Evolutionary conservation across 805 yeast species (phyloP).

Genomic region (Maudiozyma barnettii): DNA sequence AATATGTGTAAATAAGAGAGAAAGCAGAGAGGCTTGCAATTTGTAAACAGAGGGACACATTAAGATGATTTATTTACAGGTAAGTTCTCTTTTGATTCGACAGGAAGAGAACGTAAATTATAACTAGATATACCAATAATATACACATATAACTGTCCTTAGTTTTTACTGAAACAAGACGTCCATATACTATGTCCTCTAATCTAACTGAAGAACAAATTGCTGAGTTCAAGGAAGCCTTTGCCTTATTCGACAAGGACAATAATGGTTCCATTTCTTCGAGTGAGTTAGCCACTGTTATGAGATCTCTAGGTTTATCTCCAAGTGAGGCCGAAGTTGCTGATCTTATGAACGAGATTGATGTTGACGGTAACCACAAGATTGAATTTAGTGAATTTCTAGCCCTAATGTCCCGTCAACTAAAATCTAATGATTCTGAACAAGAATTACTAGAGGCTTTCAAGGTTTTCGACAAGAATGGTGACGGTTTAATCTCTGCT

Average conservation of each 20-base stretch:
- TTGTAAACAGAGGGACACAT: background rate
- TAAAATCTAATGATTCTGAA: conserved; percentile 94
- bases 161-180: too few species aligned
- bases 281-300: conserved; percentile 91
- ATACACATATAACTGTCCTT: too few species aligned
- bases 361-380: conserved; percentile 86
- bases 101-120: too few species aligned
- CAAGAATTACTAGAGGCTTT: conserved; percentile 96
- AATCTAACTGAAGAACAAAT: conserved; percentile 93
- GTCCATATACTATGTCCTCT: conserved; percentile 17
- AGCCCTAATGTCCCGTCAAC: conserved; percentile 83
- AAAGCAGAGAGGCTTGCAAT: background rate
- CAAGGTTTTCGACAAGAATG: conserved; percentile 93
- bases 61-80: background rate
- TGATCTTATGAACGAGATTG: conserved; percentile 96
- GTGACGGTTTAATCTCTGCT: conserved; percentile 93
- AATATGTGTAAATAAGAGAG: too few species aligned
- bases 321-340: conserved; percentile 94
- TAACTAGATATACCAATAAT: too few species aligned
- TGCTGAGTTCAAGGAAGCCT: conserved; percentile 95
- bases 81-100: too few species aligned
- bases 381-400: conserved; percentile 76
- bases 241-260: conserved; percentile 92
- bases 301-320: conserved; percentile 97
- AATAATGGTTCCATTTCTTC: conserved; percentile 95